Percentiles rank a stretch among this genome's conserved stretches.
These are phyloP conservation scores for Chaetomiaceae sp. DNA, from an alignment of 2,329 filamentous ascomycete species.

Conservation along the genomic window DNA sequence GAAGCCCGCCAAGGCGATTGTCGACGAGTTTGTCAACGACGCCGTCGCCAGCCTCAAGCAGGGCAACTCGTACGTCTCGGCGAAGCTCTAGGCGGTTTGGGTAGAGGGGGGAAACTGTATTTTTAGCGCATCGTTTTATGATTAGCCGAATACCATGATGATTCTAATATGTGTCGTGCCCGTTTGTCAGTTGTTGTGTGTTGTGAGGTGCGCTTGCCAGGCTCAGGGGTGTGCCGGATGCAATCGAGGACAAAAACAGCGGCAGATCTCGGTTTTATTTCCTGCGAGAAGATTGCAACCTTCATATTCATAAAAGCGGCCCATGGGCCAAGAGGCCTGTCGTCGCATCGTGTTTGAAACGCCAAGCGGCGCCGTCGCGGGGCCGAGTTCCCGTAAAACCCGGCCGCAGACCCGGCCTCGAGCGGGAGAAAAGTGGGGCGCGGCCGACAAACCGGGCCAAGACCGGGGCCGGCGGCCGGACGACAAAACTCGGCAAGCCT, in stretches of 20 bases:
- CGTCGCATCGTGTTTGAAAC: conserved; percentile 1
- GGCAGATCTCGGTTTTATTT: too few species aligned
- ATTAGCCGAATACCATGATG: not conserved
- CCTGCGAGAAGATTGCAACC: too few species aligned
- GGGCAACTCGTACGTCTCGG: conserved; percentile 45
- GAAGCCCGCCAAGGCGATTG: conserved; percentile 84
- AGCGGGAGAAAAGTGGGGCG: conserved; percentile 12
- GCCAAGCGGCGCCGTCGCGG: not conserved
- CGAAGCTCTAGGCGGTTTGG: conserved; percentile 57
- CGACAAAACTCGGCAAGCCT: conserved; percentile 12
- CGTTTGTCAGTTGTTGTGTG: too few species aligned
- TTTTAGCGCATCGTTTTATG: not conserved
- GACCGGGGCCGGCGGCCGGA: conserved; percentile 7
- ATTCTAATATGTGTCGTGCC: not conserved
- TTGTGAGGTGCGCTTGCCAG: too few species aligned
- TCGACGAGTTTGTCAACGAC: conserved; percentile 88
- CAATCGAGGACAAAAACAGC: too few species aligned
- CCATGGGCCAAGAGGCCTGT: not conserved
- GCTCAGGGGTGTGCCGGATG: too few species aligned
- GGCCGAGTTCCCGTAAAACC: not conserved
- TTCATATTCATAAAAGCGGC: too few species aligned
- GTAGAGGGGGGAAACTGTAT: not conserved
- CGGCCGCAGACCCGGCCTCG: conserved; percentile 2
- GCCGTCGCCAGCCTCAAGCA: conserved; percentile 66
- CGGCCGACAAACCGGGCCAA: not conserved